Evolutionary conservation across 2,329 filamentous ascomycete species (phyloP).

Genomic region (Pseudodiploospora longispora): DNA sequence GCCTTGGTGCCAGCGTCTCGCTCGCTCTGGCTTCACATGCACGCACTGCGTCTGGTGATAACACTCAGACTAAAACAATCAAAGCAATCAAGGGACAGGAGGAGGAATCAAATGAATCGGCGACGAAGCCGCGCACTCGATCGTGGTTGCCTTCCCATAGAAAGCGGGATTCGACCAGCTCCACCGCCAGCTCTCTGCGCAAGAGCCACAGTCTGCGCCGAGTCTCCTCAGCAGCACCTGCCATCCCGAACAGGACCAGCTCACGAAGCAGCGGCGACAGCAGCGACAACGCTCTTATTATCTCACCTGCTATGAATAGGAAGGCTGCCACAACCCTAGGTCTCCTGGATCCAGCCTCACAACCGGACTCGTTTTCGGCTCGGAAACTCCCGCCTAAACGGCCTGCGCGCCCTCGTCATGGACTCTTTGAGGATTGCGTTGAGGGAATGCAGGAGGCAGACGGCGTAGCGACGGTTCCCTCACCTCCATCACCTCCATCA

Average conservation of each 20-base stretch:
- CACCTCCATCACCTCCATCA: not conserved
- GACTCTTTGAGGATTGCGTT: conserved; percentile 3
- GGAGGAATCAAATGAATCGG: too few relatives aligned
- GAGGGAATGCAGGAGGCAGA: too few relatives aligned
- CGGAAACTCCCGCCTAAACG: conserved; percentile 9
- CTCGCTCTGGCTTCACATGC: not conserved
- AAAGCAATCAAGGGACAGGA: too few relatives aligned
- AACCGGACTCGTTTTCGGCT: conserved; percentile 9
- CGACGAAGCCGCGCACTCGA: conserved; percentile 4
- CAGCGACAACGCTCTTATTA: not conserved
- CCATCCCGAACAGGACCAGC: conserved; percentile 16
- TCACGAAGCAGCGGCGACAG: not conserved
- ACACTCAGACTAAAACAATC: too few relatives aligned
- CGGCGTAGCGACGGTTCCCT: too few relatives aligned
- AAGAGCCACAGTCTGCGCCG: conserved; percentile 23
- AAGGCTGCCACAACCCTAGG: conserved; percentile 25
- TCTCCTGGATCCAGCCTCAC: conserved; percentile 16
- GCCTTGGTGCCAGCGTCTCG: not conserved
- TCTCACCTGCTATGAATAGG: conserved; percentile 12
- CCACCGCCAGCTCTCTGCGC: conserved; percentile 34
- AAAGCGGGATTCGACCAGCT: conserved; percentile 7
- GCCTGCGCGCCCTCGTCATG: conserved; percentile 16
- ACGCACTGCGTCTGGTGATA: not conserved
- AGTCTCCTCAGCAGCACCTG: conserved; percentile 9
- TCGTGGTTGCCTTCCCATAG: conserved; percentile 9